Evolutionary conservation across 2,329 filamentous ascomycete genomes (phyloP), one percentile per base, ranked within the genome.

Genomic region (Davidsoniella australis): DNA sequence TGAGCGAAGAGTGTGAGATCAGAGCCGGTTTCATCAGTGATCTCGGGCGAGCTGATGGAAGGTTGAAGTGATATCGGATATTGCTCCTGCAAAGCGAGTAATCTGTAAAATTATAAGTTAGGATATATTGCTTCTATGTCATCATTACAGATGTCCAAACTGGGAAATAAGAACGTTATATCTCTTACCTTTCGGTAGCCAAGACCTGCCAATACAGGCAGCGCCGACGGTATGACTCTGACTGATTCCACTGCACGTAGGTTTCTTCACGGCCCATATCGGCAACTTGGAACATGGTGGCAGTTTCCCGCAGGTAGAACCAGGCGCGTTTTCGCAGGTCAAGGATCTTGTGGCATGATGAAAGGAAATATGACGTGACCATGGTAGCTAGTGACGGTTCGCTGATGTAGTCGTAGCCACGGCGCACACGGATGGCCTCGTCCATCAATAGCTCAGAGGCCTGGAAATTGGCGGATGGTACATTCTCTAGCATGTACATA

Each of bases 351-450:
- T 87, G 81, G 60, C 79, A 70, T 37, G 75, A 80, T 57, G 85
- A 87, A 23, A 89, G 61, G 61, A 89, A 87, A 62, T 84, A 86
- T 48, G 80, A 86, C n/a, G 81, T 85, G 52, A 79, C 76, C 10
- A 85, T 61, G 41, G 67, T 72, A 56, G 76, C 75, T 52, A 73
- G 61, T 7, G 68, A 74, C 6, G 76, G 70, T 12, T 64, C 65
- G 47, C 76, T 73, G 29, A 74, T 66, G 54, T 77, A 76, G 52
- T 81, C 76, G 54, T 71, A 73, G 18, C 73, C 72, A 58, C 78
- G 79, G 49, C 78, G 71, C 4, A 80, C 76, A n/a, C 75, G 70
- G 14, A 79, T 60, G 1, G 73, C 70, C 61, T 87, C 82, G 45
- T 83, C 76, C 54, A 86, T 66, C 44, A 87, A 66, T 38, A 82